phyloP scores from a whole-genome alignment of 164 flowering plant species.

The Magnolia officinalis region DNA sequence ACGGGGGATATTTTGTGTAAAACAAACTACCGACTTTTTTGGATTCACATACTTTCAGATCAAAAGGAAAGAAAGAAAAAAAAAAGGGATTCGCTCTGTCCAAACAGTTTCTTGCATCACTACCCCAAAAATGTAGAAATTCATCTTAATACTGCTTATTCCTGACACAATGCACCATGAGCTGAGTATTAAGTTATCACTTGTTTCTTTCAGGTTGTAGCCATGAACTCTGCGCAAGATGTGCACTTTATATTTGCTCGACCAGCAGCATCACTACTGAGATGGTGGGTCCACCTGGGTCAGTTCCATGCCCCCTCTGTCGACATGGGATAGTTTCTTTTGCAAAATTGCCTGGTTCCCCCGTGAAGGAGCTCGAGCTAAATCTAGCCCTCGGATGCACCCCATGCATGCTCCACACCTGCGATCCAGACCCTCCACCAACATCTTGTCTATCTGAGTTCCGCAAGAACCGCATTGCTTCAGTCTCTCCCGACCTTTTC shows the following conservation, averaged over 20 bases:
- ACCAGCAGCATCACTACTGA: constrained; percentile 69
- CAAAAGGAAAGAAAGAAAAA: too few species aligned
- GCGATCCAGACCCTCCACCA: constrained; percentile 42
- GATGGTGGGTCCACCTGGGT: constrained; percentile 61
- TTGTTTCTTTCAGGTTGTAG: constrained; percentile 58
- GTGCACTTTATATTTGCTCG: constrained; percentile 90
- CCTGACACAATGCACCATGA: background rate
- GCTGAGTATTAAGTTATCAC: background rate
- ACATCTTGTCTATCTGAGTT: constrained; percentile 47
- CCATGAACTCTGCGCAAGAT: constrained; percentile 81
- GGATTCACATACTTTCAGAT: too few species aligned
- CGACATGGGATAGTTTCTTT: constrained; percentile 74
- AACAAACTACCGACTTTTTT: background rate
- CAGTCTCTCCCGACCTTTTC: constrained; percentile 75
- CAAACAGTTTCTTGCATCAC: background rate
- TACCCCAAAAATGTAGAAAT: background rate
- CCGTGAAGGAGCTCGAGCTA: constrained; percentile 50
- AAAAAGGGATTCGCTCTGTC: too few species aligned
- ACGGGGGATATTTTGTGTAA: background rate
- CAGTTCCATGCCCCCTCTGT: constrained; percentile 94
- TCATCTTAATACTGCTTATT: background rate
- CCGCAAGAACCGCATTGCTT: constrained; percentile 67
- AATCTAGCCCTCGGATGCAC: constrained; percentile 73
- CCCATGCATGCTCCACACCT: constrained; percentile 84
- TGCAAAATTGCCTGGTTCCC: constrained; percentile 53